Conservation (phyloP, 768 basidiomycete species). For the Boletus barrowsii region DNA sequence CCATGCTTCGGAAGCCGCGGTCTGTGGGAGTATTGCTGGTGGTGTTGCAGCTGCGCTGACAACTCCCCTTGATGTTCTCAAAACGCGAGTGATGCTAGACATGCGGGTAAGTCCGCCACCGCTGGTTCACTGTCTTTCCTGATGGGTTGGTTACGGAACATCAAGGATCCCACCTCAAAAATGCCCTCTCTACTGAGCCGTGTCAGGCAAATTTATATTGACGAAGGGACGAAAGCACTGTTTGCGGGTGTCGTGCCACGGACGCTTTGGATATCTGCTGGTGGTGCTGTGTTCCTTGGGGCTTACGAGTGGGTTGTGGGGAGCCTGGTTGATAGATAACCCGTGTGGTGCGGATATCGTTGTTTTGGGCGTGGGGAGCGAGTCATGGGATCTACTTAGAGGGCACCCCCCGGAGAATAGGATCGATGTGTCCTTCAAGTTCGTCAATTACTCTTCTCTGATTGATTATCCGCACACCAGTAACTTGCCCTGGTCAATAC, state of each 20-base stretch:
- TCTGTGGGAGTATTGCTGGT: slow-evolving; percentile 90
- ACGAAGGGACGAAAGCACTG: slow-evolving; percentile 72
- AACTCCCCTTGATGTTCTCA: slow-evolving; percentile 94
- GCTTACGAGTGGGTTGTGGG: slow-evolving; percentile 83
- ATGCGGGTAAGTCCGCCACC: slow-evolving; percentile 54
- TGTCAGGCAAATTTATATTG: slow-evolving; percentile 60
- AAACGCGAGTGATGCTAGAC: slow-evolving; percentile 96
- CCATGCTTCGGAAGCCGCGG: slow-evolving; percentile 72
- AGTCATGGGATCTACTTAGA: neutral
- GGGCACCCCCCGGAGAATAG: neutral
- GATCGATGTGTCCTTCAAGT: neutral
- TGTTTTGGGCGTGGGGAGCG: neutral
- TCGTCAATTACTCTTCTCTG: neutral
- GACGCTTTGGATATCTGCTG: slow-evolving; percentile 94
- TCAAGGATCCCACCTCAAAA: slow-evolving; percentile 49
- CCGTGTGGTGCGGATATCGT: neutral
- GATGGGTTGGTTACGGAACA: neutral
- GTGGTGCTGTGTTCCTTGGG: slow-evolving; percentile 97
- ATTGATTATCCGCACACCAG: neutral
- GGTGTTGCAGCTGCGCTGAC: slow-evolving; percentile 87
- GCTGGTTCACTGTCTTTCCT: neutral
- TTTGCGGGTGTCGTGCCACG: slow-evolving; percentile 88
- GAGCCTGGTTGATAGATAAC: slow-evolving; percentile 37
- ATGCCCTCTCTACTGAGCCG: slow-evolving; percentile 56
- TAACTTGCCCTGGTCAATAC: too few relatives aligned